Evolutionary conservation across 306 rosid species (phyloP), one percentile per base, ranked within the genome.

Genomic region (Dryas octopetala): DNA sequence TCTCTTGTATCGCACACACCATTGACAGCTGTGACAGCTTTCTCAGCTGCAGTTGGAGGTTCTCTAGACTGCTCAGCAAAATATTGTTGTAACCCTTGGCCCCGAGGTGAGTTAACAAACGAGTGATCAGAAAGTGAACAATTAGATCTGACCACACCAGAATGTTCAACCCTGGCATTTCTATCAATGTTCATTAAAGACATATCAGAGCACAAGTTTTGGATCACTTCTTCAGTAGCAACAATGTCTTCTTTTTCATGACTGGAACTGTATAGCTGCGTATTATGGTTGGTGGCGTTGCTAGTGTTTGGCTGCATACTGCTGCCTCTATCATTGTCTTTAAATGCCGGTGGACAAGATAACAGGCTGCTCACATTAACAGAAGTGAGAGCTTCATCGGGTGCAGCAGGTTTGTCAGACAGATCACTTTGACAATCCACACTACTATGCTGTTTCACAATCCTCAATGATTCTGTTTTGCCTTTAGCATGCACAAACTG

Each of bases 141-240:
- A 73, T 44, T 81, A 58, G 81, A 79, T 80, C 85, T 80, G 64
- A 82, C 53, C 54, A 50, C 13, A 76, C 72, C 80, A 76, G 79
- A 82, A 11, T 79, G 76, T 44, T 79, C 90, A 62, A 69, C 83
- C 65, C 15, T 75, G 51, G 63, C 41, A 73, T 82, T 75, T 76
- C 85, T 78, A 78, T 81, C 84, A 48, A 76, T 84, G 83, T 81
- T 50, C 75, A 80, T 17, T 47, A 83, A 85, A 19, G 90, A 83
- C 55, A 89, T 23, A 75, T 87, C 87, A 63, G 83, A 69, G 74
- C 91, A 87, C 66, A 87, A 71, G 69, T 78, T 83, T 57, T 84
- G 85, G 74, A 75, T 71, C 76, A 51, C 85, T 70, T 78, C 90
- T 74, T 83, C 81, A 65, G 84, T 68, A 75, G 74, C 70, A 72